Percentiles rank a stretch among this genome's conserved stretches.
phyloP scores from a whole-genome alignment of 2,329 filamentous ascomycete genomes.

The Fusarium sp. region DNA sequence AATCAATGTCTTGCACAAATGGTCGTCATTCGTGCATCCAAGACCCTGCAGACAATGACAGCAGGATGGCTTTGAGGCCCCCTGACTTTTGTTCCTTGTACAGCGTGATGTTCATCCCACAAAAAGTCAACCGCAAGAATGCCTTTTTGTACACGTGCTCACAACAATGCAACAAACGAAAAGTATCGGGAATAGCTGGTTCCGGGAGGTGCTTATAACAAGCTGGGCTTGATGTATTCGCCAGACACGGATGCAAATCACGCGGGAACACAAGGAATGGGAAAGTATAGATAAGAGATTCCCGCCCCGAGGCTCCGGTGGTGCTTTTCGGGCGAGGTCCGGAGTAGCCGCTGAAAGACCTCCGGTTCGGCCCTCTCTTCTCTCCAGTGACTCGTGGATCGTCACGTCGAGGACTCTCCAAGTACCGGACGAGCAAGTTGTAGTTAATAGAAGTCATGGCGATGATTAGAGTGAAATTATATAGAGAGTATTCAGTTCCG shows the following conservation, averaged over 20 bases:
- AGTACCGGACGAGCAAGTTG: conserved; percentile 7
- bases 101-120: conserved; percentile 14
- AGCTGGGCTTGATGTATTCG: conserved; percentile 7
- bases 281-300: conserved; percentile 32
- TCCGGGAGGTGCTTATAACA: background rate
- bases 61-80: conserved; percentile 15
- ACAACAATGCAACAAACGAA: conserved; percentile 9
- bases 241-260: conserved; percentile 19
- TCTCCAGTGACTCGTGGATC: conserved; percentile 26
- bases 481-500: background rate
- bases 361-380: conserved; percentile 26
- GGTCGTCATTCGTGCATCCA: conserved; percentile 17
- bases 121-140: background rate
- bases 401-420: background rate
- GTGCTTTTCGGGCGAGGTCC: conserved; percentile 24
- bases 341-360: conserved; percentile 26
- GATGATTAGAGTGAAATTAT: background rate
- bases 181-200: conserved; percentile 1
- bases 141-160: conserved; percentile 19
- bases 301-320: conserved; percentile 18
- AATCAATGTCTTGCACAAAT: conserved; percentile 27
- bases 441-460: background rate
- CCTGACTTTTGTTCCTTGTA: conserved; percentile 21
- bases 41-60: conserved; percentile 33
- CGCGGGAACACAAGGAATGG: background rate